Percentiles rank a stretch among this genome's conserved stretches.
These are phyloP conservation scores for sunflower (Helianthus annuus) DNA, from an alignment of 129 eudicot species.

Conservation along the genomic window HanXRQr2.0-SUNRISE NC_035437.2:66407830-66408329, in stretches of 20 bases:
- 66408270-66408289: too few species aligned
- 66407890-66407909: constrained; percentile 92
- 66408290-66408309: too few species aligned
- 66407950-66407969: constrained; percentile 48
- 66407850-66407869: constrained; percentile 44
- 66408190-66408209: too few species aligned
- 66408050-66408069: constrained; percentile 25
- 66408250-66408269: too few species aligned
- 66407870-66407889: constrained; percentile 96
- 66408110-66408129: background rate
- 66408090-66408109: constrained; percentile 2
- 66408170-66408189: too few species aligned
- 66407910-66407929: constrained; percentile 75
- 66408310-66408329: too few species aligned
- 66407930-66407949: constrained; percentile 74
- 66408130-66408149: background rate
- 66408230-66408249: too few species aligned
- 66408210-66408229: too few species aligned
- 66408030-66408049: constrained; percentile 23
- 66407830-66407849: background rate
- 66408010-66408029: constrained; percentile 7
- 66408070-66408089: constrained; percentile 25
- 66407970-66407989: constrained; percentile 43
- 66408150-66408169: too few species aligned
- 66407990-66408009: constrained; percentile 27